Base-by-base conservation (phyloP, 192 early-diverging fungal species). In the Pilaira anomala region DNA sequence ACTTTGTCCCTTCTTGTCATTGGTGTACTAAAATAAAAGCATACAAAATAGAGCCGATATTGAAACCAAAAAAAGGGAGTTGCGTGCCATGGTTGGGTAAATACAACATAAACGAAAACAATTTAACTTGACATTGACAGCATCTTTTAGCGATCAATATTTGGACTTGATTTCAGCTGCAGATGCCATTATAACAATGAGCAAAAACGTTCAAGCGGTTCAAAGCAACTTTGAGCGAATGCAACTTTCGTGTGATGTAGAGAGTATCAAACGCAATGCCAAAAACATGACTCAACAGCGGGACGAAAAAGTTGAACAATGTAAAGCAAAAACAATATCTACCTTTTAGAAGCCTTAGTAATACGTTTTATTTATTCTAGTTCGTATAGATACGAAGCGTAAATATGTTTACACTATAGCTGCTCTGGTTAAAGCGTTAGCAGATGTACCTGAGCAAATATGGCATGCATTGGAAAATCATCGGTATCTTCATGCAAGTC, bases 381-480 rank as follows among this genome's bases (percentile, higher is more conserved):
- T 51, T 61, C 46, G 50, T 24, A 50, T 25, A 19, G 12, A 46
- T 14, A n/a, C 54, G 3, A 48, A 88, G 71, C 78, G 81, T 13
- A 78, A 75, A 62, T 81, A 84, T 7, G 28, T 91, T 7, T 93
- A 91, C 59, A 71, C 82, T 0, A 78, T 86, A 26, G 90, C 91
- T 16, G 88, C 91, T 2, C 84, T 92, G 62, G 89, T 94, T 49
- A 93, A 92, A 58, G 71, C 94, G 7, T 58, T 94, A 28, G 91
- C 90, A 6, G 88, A 92, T 71, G 92, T 90, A 16, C 92, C 92
- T 11, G 91, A 94, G 60, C 91, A 93, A 87, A 92, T 94, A 21
- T 94, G 92, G 92, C 75, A 87, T 40, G 81, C 90, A 6, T 69
- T 93, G 48, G 92, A 94, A 67, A 74, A 66, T 39, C 73, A 88